A percentile compares a stretch with the other conserved stretches of the same genome.
Evolutionary conservation across 169 alveolate genomes (phyloP).

Genomic region (Eimeria maxima): DNA sequence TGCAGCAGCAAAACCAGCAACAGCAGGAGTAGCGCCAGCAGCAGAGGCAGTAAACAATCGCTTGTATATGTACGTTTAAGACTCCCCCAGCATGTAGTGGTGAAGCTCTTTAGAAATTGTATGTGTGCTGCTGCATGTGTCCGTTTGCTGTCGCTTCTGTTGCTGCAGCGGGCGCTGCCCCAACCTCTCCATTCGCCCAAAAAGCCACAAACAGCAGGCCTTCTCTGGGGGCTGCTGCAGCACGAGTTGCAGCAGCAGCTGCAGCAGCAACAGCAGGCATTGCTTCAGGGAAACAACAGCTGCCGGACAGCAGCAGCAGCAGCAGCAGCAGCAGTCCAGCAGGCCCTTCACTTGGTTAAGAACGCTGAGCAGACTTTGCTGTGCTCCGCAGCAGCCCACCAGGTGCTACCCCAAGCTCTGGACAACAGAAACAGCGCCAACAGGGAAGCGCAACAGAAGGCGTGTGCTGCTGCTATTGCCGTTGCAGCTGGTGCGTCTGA

Average conservation of each 20-base stretch:
- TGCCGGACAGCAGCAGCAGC: constrained; percentile 53
- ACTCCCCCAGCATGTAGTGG: not conserved
- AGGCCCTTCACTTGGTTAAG: constrained; percentile 27
- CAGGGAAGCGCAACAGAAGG: not conserved
- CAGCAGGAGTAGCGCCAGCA: not conserved
- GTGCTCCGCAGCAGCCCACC: constrained; percentile 1
- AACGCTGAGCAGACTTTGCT: constrained; percentile 55
- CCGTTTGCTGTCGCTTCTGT: constrained; percentile 1
- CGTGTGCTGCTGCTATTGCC: not conserved
- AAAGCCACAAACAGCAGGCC: constrained; percentile 40
- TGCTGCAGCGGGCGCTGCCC: constrained; percentile 73
- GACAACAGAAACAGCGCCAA: not conserved
- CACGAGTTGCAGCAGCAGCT: constrained; percentile 66
- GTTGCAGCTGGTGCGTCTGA: constrained; percentile 41
- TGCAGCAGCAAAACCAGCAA: not conserved
- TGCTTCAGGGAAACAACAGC: constrained; percentile 16
- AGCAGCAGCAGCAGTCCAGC: constrained; percentile 48
- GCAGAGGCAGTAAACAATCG: not conserved
- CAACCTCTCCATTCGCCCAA: constrained; percentile 62
- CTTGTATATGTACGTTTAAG: not conserved
- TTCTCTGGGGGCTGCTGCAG: constrained; percentile 48
- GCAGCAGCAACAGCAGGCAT: constrained; percentile 49
- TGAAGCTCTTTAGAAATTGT: not conserved
- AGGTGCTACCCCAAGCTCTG: not conserved
- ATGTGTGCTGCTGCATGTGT: not conserved